Conservation (phyloP, 2,329 filamentous ascomycete species). For the Dichotomopilus funicola region DNA sequence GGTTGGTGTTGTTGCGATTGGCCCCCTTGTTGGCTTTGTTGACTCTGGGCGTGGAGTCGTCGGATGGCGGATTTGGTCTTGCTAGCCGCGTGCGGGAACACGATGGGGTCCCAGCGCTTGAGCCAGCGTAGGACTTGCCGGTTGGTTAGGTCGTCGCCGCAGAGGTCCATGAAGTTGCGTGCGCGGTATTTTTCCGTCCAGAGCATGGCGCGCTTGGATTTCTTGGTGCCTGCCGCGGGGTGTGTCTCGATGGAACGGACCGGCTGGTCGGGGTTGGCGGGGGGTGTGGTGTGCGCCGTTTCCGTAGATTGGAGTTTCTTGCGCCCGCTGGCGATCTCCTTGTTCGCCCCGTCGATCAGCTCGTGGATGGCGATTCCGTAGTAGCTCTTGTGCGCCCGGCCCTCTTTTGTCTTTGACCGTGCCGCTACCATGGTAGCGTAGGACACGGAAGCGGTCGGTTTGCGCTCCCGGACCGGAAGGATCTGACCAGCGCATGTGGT, state of each 20-base stretch:
- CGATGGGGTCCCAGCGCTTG: constrained; percentile 86
- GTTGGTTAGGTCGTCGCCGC: constrained; percentile 92
- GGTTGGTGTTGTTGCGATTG: constrained; percentile 30
- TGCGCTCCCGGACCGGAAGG: constrained; percentile 50
- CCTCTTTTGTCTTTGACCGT: constrained; percentile 59
- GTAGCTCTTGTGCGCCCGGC: constrained; percentile 67
- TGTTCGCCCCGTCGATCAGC: constrained; percentile 64
- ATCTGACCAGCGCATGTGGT: constrained; percentile 53
- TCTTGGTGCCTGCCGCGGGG: constrained; percentile 28
- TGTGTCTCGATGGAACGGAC: constrained; percentile 38
- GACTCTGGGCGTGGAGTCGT: constrained; percentile 36
- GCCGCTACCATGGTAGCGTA: constrained; percentile 64
- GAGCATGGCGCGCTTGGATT: constrained; percentile 51
- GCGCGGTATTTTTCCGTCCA: constrained; percentile 99
- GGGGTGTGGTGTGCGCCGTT: constrained; percentile 20
- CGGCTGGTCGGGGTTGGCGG: constrained; percentile 28
- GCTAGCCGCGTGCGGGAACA: constrained; percentile 72
- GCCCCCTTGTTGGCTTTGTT: constrained; percentile 22
- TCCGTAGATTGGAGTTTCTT: constrained; percentile 26
- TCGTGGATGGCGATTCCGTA: constrained; percentile 91
- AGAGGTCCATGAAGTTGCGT: constrained; percentile 82
- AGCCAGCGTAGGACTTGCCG: constrained; percentile 86
- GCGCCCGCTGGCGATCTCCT: constrained; percentile 43
- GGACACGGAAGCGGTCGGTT: constrained; percentile 39
- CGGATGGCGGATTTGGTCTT: constrained; percentile 41